A percentile compares a stretch with the other conserved stretches of the same genome.
Evolutionary conservation across 768 basidiomycete genomes (phyloP).

Genomic region (Lactifluus pinguis): DNA sequence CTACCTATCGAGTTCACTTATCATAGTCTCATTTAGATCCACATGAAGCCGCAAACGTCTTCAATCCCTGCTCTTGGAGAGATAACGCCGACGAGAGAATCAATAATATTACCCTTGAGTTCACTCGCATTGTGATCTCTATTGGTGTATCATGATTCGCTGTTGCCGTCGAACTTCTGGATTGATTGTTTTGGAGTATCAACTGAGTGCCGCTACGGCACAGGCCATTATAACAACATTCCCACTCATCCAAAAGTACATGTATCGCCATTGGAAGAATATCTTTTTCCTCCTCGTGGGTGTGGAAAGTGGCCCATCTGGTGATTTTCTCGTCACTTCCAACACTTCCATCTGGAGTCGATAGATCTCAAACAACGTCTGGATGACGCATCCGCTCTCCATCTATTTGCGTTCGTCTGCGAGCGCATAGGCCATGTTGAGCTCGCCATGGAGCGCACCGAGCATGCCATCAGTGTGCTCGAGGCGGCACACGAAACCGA

Average conservation of each 20-base stretch:
- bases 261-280: too few species aligned
- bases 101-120: conserved; percentile 83
- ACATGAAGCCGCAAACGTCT: conserved; percentile 69
- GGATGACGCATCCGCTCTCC: conserved; percentile 62
- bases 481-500: conserved; percentile 82
- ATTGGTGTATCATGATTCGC: conserved; percentile 99
- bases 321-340: conserved; percentile 35
- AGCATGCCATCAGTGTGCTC: conserved; percentile 58
- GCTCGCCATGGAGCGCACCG: conserved; percentile 47
- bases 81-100: conserved; percentile 34
- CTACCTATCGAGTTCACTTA: background rate
- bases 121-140: conserved; percentile 86
- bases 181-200: too few species aligned
- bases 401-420: conserved; percentile 78
- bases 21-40: conserved; percentile 46
- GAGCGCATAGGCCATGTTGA: conserved; percentile 71
- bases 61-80: conserved; percentile 77
- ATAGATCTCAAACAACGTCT: conserved; percentile 62
- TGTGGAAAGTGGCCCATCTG: conserved; percentile 95
- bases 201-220: too few species aligned
- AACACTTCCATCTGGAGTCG: conserved; percentile 29
- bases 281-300: too few species aligned
- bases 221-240: too few species aligned
- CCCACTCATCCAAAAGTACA: too few species aligned
- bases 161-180: conserved; percentile 94